These are phyloP conservation scores for Mortierella sp. DNA, from an alignment of 371 early-diverging fungal genomes.

Conservation along the genomic window DNA sequence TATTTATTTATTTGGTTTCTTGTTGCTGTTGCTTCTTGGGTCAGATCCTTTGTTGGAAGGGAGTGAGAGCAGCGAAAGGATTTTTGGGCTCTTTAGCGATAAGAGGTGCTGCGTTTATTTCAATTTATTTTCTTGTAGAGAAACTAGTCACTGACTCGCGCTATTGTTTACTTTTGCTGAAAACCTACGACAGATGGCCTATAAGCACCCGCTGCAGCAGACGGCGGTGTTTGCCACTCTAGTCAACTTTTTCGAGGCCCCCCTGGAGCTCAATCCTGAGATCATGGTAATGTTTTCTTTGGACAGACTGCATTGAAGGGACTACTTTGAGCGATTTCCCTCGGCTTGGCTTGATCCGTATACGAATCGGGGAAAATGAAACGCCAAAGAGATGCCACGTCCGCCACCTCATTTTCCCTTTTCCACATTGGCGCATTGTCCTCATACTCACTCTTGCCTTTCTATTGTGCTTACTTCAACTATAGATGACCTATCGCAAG, in stretches of 20 bases:
- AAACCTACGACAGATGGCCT: slow-evolving; percentile 63
- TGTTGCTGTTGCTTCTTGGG: background rate
- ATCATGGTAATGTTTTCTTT: slow-evolving; percentile 59
- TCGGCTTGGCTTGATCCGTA: background rate
- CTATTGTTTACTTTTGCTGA: background rate
- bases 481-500: slow-evolving; percentile 72
- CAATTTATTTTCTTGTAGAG: background rate
- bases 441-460: background rate
- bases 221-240: slow-evolving; percentile 72
- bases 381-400: background rate
- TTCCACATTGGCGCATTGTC: background rate
- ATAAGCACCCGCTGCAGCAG: slow-evolving; percentile 74
- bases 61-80: background rate
- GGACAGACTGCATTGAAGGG: background rate
- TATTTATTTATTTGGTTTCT: background rate
- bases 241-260: slow-evolving; percentile 62
- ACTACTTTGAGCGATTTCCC: background rate
- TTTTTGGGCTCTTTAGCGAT: background rate
- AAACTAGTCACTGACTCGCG: background rate
- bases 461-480: background rate
- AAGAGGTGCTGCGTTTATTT: background rate
- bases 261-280: slow-evolving; percentile 69
- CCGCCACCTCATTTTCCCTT: background rate
- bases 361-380: background rate
- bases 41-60: background rate